A percentile compares a stretch with the other conserved stretches of the same genome.
Conservation (phyloP, 108 stramenopile species). For the Nitzschia putrida region DNA sequence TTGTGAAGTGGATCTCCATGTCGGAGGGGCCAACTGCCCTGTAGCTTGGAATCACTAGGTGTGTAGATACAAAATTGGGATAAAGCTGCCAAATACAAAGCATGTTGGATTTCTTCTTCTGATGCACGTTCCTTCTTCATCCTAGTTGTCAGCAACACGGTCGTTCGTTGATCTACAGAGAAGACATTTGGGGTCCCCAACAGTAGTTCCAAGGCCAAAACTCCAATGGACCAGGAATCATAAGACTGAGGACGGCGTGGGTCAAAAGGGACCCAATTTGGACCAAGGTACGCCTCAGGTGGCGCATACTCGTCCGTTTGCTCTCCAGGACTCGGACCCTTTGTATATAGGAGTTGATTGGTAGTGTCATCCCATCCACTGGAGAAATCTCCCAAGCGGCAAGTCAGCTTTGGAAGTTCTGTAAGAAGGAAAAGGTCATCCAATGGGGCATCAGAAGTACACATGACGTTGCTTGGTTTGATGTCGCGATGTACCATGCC, state of each 20-base stretch:
- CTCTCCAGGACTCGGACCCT: slow-evolving; percentile 64
- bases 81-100: slow-evolving; percentile 78
- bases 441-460: slow-evolving; percentile 43
- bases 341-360: slow-evolving; percentile 58
- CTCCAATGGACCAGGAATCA: slow-evolving; percentile 89
- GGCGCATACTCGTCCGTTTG: slow-evolving; percentile 85
- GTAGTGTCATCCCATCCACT: slow-evolving; percentile 74
- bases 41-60: slow-evolving; percentile 29
- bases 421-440: slow-evolving; percentile 15
- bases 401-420: slow-evolving; percentile 31
- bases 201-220: slow-evolving; percentile 82
- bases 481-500: slow-evolving; percentile 85
- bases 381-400: slow-evolving; percentile 76
- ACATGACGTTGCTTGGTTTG: slow-evolving; percentile 81
- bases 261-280: slow-evolving; percentile 60
- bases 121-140: slow-evolving; percentile 68
- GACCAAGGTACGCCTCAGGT: slow-evolving; percentile 65
- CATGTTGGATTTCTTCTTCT: slow-evolving; percentile 59
- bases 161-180: slow-evolving; percentile 90
- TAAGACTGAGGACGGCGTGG: slow-evolving; percentile 61
- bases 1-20: slow-evolving; percentile 72
- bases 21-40: slow-evolving; percentile 65
- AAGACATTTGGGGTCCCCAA: slow-evolving; percentile 95
- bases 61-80: slow-evolving; percentile 84
- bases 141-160: slow-evolving; percentile 72